phyloP scores from a whole-genome alignment of 1,139 yeast species.

The Diutina rugosa region DNA sequence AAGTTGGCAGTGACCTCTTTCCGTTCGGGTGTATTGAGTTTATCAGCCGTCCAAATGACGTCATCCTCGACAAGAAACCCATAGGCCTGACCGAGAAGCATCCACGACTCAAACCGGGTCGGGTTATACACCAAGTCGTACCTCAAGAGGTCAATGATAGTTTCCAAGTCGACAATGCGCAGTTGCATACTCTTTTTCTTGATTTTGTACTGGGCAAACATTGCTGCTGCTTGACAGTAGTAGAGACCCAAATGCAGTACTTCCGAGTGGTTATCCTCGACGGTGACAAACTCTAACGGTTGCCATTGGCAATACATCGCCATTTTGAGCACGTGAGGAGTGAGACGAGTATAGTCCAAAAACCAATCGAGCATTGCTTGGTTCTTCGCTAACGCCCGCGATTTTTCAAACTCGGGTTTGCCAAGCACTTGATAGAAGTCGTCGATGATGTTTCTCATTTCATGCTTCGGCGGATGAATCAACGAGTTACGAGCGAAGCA shows the following conservation, averaged over 20 bases:
- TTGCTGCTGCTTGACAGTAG: slow-evolving; percentile 58
- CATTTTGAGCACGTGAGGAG: slow-evolving; percentile 36
- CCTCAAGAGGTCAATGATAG: slow-evolving; percentile 51
- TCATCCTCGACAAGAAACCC: slow-evolving; percentile 79
- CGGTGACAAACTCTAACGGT: slow-evolving; percentile 22
- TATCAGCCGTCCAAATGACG: slow-evolving; percentile 82
- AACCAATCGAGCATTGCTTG: slow-evolving; percentile 33
- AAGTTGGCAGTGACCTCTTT: slow-evolving; percentile 48
- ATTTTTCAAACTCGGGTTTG: slow-evolving; percentile 36
- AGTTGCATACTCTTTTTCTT: slow-evolving; percentile 71
- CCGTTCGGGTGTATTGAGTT: slow-evolving; percentile 51
- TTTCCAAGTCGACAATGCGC: slow-evolving; percentile 67
- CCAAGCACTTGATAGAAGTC: slow-evolving; percentile 63
- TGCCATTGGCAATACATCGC: slow-evolving; percentile 44
- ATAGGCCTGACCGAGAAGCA: slow-evolving; percentile 68
- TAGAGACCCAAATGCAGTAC: slow-evolving; percentile 44
- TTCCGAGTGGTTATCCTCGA: slow-evolving; percentile 5
- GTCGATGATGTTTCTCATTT: slow-evolving; percentile 62
- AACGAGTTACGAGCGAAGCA: slow-evolving; percentile 54
- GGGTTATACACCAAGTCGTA: slow-evolving; percentile 58
- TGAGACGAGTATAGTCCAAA: slow-evolving; percentile 34
- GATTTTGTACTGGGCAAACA: slow-evolving; percentile 50
- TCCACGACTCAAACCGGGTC: slow-evolving; percentile 76
- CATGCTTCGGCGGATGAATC: slow-evolving; percentile 44
- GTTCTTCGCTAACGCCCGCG: slow-evolving; percentile 27